Conservation (phyloP, 257 asterid species). For the Scutellaria galericulata region DNA sequence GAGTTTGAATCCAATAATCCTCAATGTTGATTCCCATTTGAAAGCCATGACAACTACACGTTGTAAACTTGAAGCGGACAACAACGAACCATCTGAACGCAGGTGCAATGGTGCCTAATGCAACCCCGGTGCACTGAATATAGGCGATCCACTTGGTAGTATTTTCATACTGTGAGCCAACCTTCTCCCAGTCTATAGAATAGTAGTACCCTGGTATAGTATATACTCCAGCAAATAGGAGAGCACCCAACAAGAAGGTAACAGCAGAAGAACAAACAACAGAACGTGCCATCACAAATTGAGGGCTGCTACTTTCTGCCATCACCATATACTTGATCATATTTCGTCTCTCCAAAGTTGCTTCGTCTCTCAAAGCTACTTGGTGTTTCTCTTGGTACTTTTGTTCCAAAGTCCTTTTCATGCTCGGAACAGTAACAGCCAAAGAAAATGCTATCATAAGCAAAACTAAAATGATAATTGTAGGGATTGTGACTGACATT, state of each 20-base stretch:
- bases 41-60: not conserved
- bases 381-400: slow-evolving; percentile 34
- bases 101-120: slow-evolving; percentile 15
- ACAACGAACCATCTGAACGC: slow-evolving; percentile 16
- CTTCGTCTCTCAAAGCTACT: not conserved
- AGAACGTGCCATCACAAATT: slow-evolving; percentile 42
- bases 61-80: slow-evolving; percentile 19
- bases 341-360: not conserved
- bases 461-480: slow-evolving; percentile 20
- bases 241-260: not conserved
- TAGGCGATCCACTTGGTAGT: not conserved
- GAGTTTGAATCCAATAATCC: slow-evolving; percentile 14
- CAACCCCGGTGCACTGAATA: slow-evolving; percentile 9
- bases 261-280: slow-evolving; percentile 25
- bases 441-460: slow-evolving; percentile 24
- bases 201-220: not conserved
- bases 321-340: slow-evolving; percentile 27
- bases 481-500: not conserved
- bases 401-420: slow-evolving; percentile 24
- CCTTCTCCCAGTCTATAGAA: not conserved
- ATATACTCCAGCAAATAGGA: not conserved
- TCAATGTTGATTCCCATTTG: not conserved
- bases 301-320: slow-evolving; percentile 38
- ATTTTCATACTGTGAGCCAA: not conserved
- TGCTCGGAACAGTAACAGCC: slow-evolving; percentile 22